A percentile compares a stretch with the other conserved stretches of the same genome.
phyloP scores from a whole-genome alignment of 257 asterid species.

The Agastache rugosa region DNA sequence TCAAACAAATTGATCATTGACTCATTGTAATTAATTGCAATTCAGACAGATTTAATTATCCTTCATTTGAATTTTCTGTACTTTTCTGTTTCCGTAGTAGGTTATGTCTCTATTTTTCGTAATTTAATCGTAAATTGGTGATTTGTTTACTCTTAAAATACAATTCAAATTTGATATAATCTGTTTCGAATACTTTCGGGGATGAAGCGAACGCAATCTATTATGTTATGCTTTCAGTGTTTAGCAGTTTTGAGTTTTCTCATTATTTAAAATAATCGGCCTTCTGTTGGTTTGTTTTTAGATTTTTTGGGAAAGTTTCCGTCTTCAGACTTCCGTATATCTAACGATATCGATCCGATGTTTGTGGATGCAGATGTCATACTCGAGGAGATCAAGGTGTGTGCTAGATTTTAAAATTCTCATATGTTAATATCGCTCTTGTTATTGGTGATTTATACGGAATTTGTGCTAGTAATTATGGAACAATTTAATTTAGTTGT shows the following conservation, averaged over 20 bases:
- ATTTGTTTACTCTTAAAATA: background rate
- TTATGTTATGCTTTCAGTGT: background rate
- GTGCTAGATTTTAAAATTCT: background rate
- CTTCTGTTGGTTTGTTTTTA: background rate
- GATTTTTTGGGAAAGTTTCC: background rate
- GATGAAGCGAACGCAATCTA: background rate
- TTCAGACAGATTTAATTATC: background rate
- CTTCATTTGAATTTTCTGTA: background rate
- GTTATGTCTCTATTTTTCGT: background rate
- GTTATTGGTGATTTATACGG: background rate
- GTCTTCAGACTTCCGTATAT: background rate
- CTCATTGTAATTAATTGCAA: too few species aligned
- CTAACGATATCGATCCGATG: conserved; percentile 9
- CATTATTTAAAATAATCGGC: too few species aligned
- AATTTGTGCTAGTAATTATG: background rate
- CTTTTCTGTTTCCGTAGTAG: background rate
- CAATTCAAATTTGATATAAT: background rate
- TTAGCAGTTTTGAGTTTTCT: background rate
- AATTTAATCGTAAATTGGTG: background rate
- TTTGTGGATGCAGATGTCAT: conserved; percentile 66
- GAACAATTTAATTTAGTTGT: background rate
- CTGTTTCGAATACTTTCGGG: background rate
- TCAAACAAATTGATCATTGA: too few species aligned
- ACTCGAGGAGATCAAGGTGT: conserved; percentile 78
- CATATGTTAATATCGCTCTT: background rate